phyloP scores from a whole-genome alignment of 1,284 basidiomycete species.

The Fomitiporia mediterranea region DNA sequence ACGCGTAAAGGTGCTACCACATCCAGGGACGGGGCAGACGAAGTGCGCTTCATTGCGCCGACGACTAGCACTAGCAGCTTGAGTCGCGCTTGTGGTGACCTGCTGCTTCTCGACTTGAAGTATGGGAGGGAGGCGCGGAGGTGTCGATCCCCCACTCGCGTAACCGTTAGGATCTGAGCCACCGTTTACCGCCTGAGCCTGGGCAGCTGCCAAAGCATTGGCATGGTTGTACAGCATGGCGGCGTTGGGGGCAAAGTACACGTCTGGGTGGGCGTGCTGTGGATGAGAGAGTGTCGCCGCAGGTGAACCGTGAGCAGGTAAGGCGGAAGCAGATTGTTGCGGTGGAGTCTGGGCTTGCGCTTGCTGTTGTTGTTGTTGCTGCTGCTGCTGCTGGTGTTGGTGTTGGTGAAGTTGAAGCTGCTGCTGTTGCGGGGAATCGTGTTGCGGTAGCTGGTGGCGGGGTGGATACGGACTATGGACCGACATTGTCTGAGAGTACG shows the following conservation, averaged over 20 bases:
- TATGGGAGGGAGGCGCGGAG: slow-evolving; percentile 74
- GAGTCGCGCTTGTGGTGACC: slow-evolving; percentile 93
- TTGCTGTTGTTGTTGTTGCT: slow-evolving; percentile 4
- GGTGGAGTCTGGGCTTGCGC: no score
- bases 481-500: slow-evolving; percentile 22
- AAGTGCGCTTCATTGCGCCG: slow-evolving; percentile 89
- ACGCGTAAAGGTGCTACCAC: slow-evolving; percentile 91
- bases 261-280: slow-evolving; percentile 13
- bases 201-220: slow-evolving; percentile 19
- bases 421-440: slow-evolving; percentile 11
- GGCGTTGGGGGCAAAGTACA: slow-evolving; percentile 31
- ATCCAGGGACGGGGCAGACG: slow-evolving; percentile 90
- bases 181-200: slow-evolving; percentile 9
- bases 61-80: slow-evolving; percentile 85
- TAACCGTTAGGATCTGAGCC: neutral
- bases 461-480: slow-evolving; percentile 18
- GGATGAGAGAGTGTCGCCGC: neutral
- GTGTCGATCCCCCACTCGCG: slow-evolving; percentile 28
- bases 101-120: slow-evolving; percentile 86
- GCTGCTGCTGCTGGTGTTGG: slow-evolving; percentile 3
- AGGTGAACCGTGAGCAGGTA: slow-evolving; percentile 8
- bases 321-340: slow-evolving; percentile 2
- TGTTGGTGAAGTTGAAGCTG: slow-evolving; percentile 9
- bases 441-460: slow-evolving; percentile 19
- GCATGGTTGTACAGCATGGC: slow-evolving; percentile 44